phyloP scores from a whole-genome alignment of 257 asterid genomes.

The Salvia hispanica region DNA sequence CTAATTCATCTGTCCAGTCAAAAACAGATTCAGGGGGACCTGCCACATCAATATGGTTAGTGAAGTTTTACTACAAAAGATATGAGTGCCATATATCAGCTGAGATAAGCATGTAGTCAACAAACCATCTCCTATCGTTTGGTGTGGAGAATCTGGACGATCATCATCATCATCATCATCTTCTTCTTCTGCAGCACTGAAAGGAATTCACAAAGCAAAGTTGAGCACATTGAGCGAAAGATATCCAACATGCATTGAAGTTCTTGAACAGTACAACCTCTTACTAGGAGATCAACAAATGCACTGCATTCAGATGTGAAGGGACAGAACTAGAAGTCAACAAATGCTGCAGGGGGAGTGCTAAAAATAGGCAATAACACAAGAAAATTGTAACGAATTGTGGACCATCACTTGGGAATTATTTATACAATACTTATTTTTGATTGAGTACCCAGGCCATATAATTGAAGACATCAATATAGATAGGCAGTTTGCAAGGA shows the following conservation, averaged over 20 bases:
- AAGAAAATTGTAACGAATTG: constrained; percentile 15
- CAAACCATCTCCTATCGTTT: constrained; percentile 76
- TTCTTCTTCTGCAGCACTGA: constrained; percentile 82
- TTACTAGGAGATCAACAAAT: constrained; percentile 19
- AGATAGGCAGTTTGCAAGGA: constrained; percentile 8
- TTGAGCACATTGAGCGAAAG: constrained; percentile 26
- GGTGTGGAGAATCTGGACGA: constrained; percentile 44
- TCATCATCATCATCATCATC: constrained; percentile 42
- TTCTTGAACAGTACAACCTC: constrained; percentile 14
- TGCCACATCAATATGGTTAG: constrained; percentile 39
- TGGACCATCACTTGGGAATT: neutral
- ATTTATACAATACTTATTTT: neutral
- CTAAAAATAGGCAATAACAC: constrained; percentile 8
- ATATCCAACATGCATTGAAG: constrained; percentile 18
- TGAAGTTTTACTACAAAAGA: constrained; percentile 18
- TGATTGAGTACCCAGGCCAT: constrained; percentile 15
- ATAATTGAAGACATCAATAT: constrained; percentile 1
- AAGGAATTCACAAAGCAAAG: constrained; percentile 32
- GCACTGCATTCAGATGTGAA: constrained; percentile 16
- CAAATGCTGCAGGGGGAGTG: constrained; percentile 13
- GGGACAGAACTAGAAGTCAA: neutral
- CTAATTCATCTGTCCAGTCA: constrained; percentile 89
- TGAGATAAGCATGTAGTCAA: constrained; percentile 31
- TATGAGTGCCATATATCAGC: constrained; percentile 10
- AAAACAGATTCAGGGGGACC: constrained; percentile 79